Base-by-base conservation (phyloP, 768 basidiomycete species). In the Saitozyma podzolica region DNA sequence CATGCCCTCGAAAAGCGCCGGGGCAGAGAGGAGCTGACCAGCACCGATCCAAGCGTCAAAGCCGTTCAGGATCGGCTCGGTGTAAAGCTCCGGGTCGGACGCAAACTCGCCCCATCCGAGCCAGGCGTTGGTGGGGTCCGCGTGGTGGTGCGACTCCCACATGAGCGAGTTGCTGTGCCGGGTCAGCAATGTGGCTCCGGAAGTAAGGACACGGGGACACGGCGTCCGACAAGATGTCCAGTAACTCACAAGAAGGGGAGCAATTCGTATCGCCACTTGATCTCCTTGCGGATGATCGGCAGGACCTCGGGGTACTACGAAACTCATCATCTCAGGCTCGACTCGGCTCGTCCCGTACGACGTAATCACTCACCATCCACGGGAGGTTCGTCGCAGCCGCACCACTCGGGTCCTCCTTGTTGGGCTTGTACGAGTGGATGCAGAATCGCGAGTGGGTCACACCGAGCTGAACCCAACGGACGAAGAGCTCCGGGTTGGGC, bases 41-140 rank as follows among this genome's bases (percentile, higher is more conserved):
- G 68, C 62, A 14, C 78, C 78, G 50, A 78, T 55, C 78, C 78
- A 80, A 17, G 70, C 78, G 60, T 80, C 78, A 52, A 77, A 74
- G 19, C 78, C 77, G 29, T 77, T 72, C 40, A 80, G 57, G 13
- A 72, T 58, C 48, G 64, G 66, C 17, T 68, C 59, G 19, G 71
- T 72, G 69, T 71, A 80, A 13, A 77, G 66, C n/a, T 66, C 63
- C 6, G 69, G 63, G 51, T 80, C 78, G 0, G 66, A 53, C 10
- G 73, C 69, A 58, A 80, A 80, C 17, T 66, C 61, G 6, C 74
- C 78, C 59, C 68, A 74, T 6, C 72, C 72, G 8, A 74, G 55
- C 65, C 68, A 74, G 0, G 72, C 68, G 59, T 77, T 80, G 2
- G 71, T 71, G 4, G 78, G 73, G 8, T 62, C 58, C 0, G 76